These are phyloP conservation scores for Ustilaginoidea virens DNA, from an alignment of 2,329 filamentous ascomycete species.

Conservation along the genomic window DNA sequence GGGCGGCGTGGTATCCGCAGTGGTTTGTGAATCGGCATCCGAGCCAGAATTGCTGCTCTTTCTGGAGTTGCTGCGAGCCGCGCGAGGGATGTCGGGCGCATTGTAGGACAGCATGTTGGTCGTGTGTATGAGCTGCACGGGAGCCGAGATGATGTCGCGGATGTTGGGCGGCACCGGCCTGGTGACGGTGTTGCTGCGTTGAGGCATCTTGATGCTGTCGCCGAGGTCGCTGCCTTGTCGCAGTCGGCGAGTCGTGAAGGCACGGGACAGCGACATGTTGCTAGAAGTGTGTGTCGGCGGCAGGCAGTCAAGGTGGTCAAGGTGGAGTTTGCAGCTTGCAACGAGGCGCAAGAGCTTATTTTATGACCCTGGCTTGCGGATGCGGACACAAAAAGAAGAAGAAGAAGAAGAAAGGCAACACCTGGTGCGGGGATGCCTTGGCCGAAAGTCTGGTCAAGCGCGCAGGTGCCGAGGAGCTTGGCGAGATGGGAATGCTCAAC, in stretches of 20 bases:
- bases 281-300: background rate
- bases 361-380: too few species aligned
- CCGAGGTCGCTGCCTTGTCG: slow-evolving; percentile 34
- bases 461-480: slow-evolving; percentile 1
- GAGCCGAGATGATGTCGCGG: slow-evolving; percentile 69
- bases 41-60: slow-evolving; percentile 46
- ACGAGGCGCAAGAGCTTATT: too few species aligned
- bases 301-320: too few species aligned
- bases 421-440: too few species aligned
- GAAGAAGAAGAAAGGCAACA: too few species aligned
- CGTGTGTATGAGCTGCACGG: slow-evolving; percentile 76
- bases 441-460: slow-evolving; percentile 1
- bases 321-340: too few species aligned
- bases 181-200: slow-evolving; percentile 36
- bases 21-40: slow-evolving; percentile 54
- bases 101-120: slow-evolving; percentile 96
- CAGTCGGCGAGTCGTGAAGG: slow-evolving; percentile 54
- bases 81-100: slow-evolving; percentile 61
- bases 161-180: slow-evolving; percentile 25
- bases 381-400: too few species aligned
- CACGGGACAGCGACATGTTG: slow-evolving; percentile 48
- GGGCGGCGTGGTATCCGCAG: slow-evolving; percentile 41
- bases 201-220: slow-evolving; percentile 22
- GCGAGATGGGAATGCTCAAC: background rate
- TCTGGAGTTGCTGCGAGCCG: slow-evolving; percentile 33